phyloP scores from a whole-genome alignment of 2,329 filamentous ascomycete species.

The Magnaporthiopsis poae region DNA sequence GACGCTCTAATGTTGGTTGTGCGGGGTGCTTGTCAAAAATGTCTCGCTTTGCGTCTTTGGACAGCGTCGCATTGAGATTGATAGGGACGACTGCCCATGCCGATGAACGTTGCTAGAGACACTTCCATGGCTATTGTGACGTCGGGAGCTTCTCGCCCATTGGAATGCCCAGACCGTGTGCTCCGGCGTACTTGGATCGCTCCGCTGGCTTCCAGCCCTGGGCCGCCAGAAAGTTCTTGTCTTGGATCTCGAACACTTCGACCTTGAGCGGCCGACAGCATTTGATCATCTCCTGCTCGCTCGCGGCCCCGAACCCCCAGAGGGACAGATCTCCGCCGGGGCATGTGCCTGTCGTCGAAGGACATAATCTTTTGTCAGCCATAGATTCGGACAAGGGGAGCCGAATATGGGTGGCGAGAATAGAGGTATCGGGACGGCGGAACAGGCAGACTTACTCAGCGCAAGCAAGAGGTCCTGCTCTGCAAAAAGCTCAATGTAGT shows the following conservation, averaged over 20 bases:
- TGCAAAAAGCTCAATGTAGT: slow-evolving; percentile 67
- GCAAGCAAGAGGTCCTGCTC: slow-evolving; percentile 63
- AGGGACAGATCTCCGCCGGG: slow-evolving; percentile 70
- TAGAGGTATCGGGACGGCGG: too few relatives aligned
- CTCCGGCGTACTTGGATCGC: slow-evolving; percentile 3
- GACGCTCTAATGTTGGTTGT: too few relatives aligned
- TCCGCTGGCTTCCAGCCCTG: slow-evolving; percentile 3
- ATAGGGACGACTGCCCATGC: too few relatives aligned
- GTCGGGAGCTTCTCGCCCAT: not conserved
- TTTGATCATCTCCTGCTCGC: slow-evolving; percentile 57
- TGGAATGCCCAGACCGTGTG: not conserved
- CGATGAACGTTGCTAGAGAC: too few relatives aligned
- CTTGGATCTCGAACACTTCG: slow-evolving; percentile 56
- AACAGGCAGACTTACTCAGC: slow-evolving; percentile 30
- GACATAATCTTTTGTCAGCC: not conserved
- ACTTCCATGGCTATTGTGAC: not conserved
- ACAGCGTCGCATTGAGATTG: too few relatives aligned
- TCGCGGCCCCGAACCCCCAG: slow-evolving; percentile 69
- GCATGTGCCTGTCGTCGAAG: slow-evolving; percentile 46
- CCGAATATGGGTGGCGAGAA: slow-evolving; percentile 15
- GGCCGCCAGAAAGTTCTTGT: slow-evolving; percentile 20
- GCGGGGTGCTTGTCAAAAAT: not conserved
- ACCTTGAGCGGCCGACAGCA: slow-evolving; percentile 67
- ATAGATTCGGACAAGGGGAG: not conserved
- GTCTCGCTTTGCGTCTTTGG: not conserved